Conservation (phyloP, 2,329 filamentous ascomycete genomes). For the Didymella lethalis region DNA sequence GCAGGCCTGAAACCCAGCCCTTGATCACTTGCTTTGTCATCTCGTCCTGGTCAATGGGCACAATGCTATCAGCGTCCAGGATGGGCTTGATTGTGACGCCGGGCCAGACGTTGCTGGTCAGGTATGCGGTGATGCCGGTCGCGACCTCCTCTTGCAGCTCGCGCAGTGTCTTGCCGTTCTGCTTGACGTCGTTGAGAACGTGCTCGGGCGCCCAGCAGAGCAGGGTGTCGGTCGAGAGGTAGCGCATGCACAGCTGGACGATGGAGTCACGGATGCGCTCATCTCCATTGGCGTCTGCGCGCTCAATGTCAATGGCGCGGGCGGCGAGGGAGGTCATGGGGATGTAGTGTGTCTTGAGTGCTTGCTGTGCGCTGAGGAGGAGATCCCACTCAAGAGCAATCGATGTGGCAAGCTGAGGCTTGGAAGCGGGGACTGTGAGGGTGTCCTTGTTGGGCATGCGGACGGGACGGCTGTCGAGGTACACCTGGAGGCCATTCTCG, state of each 20-base stretch:
- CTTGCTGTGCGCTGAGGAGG: slow-evolving; percentile 81
- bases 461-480: slow-evolving; percentile 80
- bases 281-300: slow-evolving; percentile 66
- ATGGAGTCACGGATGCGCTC: slow-evolving; percentile 68
- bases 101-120: slow-evolving; percentile 81
- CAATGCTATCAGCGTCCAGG: slow-evolving; percentile 78
- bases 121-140: slow-evolving; percentile 72
- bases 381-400: slow-evolving; percentile 95
- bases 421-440: slow-evolving; percentile 75
- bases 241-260: slow-evolving; percentile 75
- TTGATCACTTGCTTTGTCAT: slow-evolving; percentile 79
- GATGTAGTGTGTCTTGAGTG: slow-evolving; percentile 84
- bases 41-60: slow-evolving; percentile 76
- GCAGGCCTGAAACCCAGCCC: slow-evolving; percentile 77
- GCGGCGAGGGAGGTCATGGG: slow-evolving; percentile 86
- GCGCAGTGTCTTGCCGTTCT: slow-evolving; percentile 66
- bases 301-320: slow-evolving; percentile 80
- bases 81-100: slow-evolving; percentile 80
- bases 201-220: slow-evolving; percentile 83
- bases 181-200: slow-evolving; percentile 56
- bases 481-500: slow-evolving; percentile 70
- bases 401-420: slow-evolving; percentile 81
- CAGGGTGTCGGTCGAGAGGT: slow-evolving; percentile 89
- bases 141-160: slow-evolving; percentile 75
- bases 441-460: slow-evolving; percentile 77